A percentile compares a stretch with the other conserved stretches of the same genome.
Evolutionary conservation across 257 asterid genomes (phyloP).

Genomic region (Ligustrum vulgare): DNA sequence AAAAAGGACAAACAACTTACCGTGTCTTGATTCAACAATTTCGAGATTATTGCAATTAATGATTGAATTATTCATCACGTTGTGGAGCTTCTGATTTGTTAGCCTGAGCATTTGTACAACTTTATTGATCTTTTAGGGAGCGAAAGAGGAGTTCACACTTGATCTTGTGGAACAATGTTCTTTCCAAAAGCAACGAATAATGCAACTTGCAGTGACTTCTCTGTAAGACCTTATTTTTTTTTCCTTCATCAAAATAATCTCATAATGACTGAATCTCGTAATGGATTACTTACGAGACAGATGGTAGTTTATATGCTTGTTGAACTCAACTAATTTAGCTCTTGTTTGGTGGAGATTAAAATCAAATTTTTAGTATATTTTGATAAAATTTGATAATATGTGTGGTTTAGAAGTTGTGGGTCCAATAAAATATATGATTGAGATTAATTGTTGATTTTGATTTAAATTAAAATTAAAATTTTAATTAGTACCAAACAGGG

Average conservation of each 20-base stretch:
- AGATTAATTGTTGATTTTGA: too few relatives aligned
- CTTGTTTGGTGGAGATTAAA: too few relatives aligned
- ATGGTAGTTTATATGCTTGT: neutral
- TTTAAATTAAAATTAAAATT: too few relatives aligned
- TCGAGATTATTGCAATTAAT: conserved; percentile 8
- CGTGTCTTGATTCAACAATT: conserved; percentile 9
- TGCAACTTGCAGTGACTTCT: conserved; percentile 85
- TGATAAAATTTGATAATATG: too few relatives aligned
- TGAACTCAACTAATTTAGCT: neutral
- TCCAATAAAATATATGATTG: too few relatives aligned
- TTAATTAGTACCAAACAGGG: too few relatives aligned
- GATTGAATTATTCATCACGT: neutral
- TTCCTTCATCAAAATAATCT: conserved; percentile 9
- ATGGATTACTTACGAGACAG: neutral
- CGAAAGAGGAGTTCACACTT: conserved; percentile 92
- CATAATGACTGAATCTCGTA: neutral
- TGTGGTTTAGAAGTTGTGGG: too few relatives aligned
- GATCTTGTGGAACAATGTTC: conserved; percentile 93
- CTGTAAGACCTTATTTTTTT: conserved; percentile 46
- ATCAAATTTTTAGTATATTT: too few relatives aligned
- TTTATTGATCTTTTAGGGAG: conserved; percentile 55
- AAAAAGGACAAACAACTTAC: neutral
- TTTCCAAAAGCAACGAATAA: conserved; percentile 75
- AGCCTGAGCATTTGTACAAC: neutral
- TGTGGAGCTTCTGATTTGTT: neutral